Percentiles rank a stretch among this genome's conserved stretches.
phyloP scores from a whole-genome alignment of 2,329 filamentous ascomycete species.

The Hortaea sp. region DNA sequence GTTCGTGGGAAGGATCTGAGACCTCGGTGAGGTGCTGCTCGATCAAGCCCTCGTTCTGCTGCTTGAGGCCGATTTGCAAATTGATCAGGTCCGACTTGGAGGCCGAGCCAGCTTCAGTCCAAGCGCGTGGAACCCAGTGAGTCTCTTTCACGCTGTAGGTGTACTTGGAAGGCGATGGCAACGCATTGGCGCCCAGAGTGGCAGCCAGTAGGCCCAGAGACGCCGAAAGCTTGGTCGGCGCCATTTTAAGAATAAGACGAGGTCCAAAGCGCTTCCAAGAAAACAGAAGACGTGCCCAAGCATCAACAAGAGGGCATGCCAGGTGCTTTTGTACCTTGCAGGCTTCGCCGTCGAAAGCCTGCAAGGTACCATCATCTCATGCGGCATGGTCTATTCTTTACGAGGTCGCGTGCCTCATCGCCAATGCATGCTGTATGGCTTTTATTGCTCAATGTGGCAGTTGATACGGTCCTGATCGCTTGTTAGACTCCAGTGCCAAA shows the following conservation, averaged over 20 bases:
- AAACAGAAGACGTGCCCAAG: background rate
- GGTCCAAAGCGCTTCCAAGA: background rate
- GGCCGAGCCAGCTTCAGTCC: constrained; percentile 39
- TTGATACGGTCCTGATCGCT: background rate
- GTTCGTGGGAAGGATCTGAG: constrained; percentile 42
- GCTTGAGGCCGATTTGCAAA: constrained; percentile 50
- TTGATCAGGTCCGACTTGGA: constrained; percentile 41
- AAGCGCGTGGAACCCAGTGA: constrained; percentile 42
- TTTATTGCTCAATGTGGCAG: background rate
- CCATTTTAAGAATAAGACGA: background rate
- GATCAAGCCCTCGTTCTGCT: constrained; percentile 45
- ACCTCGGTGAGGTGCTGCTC: constrained; percentile 47
- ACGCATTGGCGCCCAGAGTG: constrained; percentile 4
- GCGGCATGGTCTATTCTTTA: background rate
- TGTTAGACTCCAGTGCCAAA: background rate
- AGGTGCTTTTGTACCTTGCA: background rate
- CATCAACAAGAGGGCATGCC: background rate
- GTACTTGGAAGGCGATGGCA: constrained; percentile 20
- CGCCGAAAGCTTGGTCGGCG: background rate
- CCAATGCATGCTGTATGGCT: background rate
- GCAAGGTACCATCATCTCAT: background rate
- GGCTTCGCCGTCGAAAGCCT: background rate
- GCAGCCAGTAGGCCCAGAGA: background rate
- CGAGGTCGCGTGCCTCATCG: background rate
- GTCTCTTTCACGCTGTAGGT: constrained; percentile 46